These are phyloP conservation scores for Pleurotus pulmonarius DNA, from an alignment of 768 basidiomycete genomes.

Conservation along the genomic window DNA sequence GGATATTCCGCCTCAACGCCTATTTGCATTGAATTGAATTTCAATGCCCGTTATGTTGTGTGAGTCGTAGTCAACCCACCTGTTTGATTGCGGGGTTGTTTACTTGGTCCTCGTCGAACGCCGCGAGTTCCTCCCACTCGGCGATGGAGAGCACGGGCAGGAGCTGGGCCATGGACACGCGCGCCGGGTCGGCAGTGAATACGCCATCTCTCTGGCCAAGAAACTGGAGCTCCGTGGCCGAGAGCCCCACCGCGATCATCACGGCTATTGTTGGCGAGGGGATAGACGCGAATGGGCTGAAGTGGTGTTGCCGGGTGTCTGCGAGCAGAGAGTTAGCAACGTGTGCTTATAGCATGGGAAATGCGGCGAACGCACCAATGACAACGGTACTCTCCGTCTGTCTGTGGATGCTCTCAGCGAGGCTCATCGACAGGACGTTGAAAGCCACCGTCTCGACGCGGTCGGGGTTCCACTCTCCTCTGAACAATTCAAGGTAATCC, in stretches of 20 bases:
- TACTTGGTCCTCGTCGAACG: slow-evolving; percentile 92
- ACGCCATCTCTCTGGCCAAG: slow-evolving; percentile 99
- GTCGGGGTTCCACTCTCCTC: neutral
- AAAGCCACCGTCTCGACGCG: neutral
- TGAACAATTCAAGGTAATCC: neutral
- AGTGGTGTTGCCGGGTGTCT: neutral
- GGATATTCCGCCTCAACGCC: slow-evolving; percentile 86
- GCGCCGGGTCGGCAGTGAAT: slow-evolving; percentile 96
- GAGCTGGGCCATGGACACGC: slow-evolving; percentile 90
- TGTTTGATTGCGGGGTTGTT: slow-evolving; percentile 99
- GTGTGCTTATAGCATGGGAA: neutral
- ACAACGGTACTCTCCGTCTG: neutral
- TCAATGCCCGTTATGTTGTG: no score
- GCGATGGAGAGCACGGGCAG: slow-evolving; percentile 93
- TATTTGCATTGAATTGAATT: slow-evolving; percentile 25
- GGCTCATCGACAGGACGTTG: neutral
- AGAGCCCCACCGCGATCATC: slow-evolving; percentile 84
- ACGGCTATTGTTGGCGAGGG: slow-evolving; percentile 39
- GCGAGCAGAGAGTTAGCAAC: neutral
- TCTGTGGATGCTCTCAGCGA: neutral
- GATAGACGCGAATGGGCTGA: neutral
- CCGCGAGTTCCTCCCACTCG: slow-evolving; percentile 96
- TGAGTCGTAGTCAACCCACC: slow-evolving; percentile 35
- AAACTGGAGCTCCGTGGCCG: slow-evolving; percentile 91
- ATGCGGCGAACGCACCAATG: neutral